phyloP scores from a whole-genome alignment of 495 filamentous ascomycete species.

The Tuber microsphaerosporum region DNA sequence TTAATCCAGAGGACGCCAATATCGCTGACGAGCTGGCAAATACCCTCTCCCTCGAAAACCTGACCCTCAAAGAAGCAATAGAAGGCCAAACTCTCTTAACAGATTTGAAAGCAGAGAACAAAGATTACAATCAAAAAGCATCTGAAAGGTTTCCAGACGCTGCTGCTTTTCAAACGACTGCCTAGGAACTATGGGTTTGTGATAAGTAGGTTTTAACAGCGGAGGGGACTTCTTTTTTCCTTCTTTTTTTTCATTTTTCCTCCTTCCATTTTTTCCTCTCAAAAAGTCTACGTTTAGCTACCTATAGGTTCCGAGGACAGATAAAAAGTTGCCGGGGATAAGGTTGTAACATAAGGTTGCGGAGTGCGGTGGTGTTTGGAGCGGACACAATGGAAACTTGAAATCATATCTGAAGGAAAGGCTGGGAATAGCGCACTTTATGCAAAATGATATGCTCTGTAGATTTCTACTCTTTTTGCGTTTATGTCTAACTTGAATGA shows the following conservation, averaged over 20 bases:
- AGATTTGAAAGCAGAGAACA: slow-evolving; percentile 54
- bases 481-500: not conserved
- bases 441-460: not conserved
- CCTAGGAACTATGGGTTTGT: not conserved
- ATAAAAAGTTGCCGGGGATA: not conserved
- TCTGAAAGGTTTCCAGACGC: slow-evolving; percentile 57
- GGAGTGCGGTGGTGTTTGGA: slow-evolving; percentile 3
- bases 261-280: not conserved
- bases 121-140: slow-evolving; percentile 59
- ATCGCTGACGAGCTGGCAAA: slow-evolving; percentile 56
- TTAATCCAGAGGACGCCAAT: slow-evolving; percentile 54
- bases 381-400: not conserved
- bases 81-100: slow-evolving; percentile 55
- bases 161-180: slow-evolving; percentile 7
- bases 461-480: not conserved
- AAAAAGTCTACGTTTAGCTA: not conserved
- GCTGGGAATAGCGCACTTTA: not conserved
- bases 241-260: too few relatives aligned
- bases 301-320: not conserved
- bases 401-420: not conserved
- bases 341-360: slow-evolving; percentile 2
- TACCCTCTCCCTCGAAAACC: slow-evolving; percentile 51
- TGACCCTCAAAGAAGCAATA: slow-evolving; percentile 56
- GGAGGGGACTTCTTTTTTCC: not conserved
- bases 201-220: not conserved